Base-by-base conservation (phyloP, 2,329 filamentous ascomycete genomes). In the Orbilia blumenaviensis region DNA sequence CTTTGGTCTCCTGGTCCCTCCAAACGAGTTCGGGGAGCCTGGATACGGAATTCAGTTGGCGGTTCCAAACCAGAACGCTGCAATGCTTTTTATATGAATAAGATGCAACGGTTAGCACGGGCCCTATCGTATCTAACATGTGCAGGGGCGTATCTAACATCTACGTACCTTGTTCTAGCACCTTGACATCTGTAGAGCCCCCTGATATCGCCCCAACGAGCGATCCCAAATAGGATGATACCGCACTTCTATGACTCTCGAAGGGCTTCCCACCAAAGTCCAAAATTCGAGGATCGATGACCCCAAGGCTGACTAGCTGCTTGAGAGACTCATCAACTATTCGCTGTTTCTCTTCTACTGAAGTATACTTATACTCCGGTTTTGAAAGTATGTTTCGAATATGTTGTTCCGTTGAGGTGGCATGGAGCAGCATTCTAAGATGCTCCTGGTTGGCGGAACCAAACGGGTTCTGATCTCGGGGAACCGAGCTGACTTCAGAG, bases 391-490 rank as follows among this genome's bases (percentile, higher is more conserved):
- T 25, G 27, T 68, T 66, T 18, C 71, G 62, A 27, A 75, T 61
- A 21, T 75, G 71, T 18, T 68, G 54, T 25, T 75, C 71, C 1
- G 63, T 75, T 7, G 71, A 75, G 3, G 71, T 75, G 5, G 71
- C 71, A 25, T 75, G 71, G 29, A 75, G 71, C 5, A 75, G 56
- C 63, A 75, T 68, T 23, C 42, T 54, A n/a, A 75, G 54, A 16
- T 75, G 41, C 1, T 73, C 61, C 25, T 60, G 38, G 23, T 66
- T 73, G 41, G 42, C 66, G 9, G 64, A 34, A 16, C 62, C 68
- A 23, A 75, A 66, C 14, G 66, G 56, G 6, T 32, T 44, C 12
- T 50, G 52, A 18, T 63, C 48, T 27, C 58, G 52, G 7, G 63
- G 23, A 12, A 41, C 29, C n/a, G 71, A 68, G 3, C 46, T 32